phyloP scores from a whole-genome alignment of 2,329 filamentous ascomycete species.

The Pseudogymnoascus sp. region DNA sequence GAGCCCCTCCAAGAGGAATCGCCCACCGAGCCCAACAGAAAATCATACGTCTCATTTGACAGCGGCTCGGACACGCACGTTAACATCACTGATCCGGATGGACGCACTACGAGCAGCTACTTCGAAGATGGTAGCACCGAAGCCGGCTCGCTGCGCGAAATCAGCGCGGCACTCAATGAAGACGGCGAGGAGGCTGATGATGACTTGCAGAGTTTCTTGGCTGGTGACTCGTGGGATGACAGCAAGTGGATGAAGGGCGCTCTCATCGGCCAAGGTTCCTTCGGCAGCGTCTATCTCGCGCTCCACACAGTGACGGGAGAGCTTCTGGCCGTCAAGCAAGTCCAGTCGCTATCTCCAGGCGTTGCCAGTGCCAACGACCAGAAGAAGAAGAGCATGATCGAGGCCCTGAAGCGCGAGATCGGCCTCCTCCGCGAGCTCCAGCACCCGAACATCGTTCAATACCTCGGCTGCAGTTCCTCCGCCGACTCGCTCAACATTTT shows the following conservation, averaged over 20 bases:
- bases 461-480: constrained; percentile 89
- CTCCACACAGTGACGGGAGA: constrained; percentile 94
- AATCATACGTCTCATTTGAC: constrained; percentile 85
- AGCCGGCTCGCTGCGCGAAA: constrained; percentile 68
- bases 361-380: constrained; percentile 75
- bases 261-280: constrained; percentile 92
- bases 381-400: constrained; percentile 96
- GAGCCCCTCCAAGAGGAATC: constrained; percentile 90
- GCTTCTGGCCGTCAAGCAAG: constrained; percentile 96
- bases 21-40: constrained; percentile 73
- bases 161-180: constrained; percentile 77
- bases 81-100: constrained; percentile 70
- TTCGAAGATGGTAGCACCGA: constrained; percentile 75
- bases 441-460: constrained; percentile 96
- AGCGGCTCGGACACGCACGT: constrained; percentile 66
- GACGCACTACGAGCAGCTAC: constrained; percentile 69
- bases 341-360: constrained; percentile 76
- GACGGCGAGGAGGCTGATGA: constrained; percentile 90
- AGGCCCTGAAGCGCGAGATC: constrained; percentile 94
- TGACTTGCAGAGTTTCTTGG: constrained; percentile 81
- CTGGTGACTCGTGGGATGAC: constrained; percentile 90
- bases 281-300: constrained; percentile 90
- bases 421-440: constrained; percentile 86
- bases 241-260: constrained; percentile 99
- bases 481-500: constrained; percentile 96